phyloP scores from a whole-genome alignment of 2,329 filamentous ascomycete genomes.

The Plectosphaerella plurivora region DNA sequence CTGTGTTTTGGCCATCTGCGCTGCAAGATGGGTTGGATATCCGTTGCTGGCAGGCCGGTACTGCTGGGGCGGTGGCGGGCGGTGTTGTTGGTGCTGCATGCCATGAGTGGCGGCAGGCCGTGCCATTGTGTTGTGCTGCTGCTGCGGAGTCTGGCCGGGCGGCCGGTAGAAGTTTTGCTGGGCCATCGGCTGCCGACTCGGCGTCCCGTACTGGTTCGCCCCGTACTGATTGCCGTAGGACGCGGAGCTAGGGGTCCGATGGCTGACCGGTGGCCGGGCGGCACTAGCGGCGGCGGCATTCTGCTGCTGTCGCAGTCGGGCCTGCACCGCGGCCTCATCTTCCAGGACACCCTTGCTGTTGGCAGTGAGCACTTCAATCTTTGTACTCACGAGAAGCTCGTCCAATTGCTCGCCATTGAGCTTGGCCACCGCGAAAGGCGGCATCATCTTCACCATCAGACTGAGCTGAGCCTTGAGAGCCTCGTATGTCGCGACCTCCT shows the following conservation, averaged over 20 bases:
- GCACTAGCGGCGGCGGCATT: slow-evolving; percentile 15
- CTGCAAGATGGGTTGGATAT: slow-evolving; percentile 40
- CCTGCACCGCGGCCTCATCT: slow-evolving; percentile 66
- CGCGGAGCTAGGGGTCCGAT: slow-evolving; percentile 31
- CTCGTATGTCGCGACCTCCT: slow-evolving; percentile 61
- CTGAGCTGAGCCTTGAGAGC: slow-evolving; percentile 70
- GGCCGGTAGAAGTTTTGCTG: slow-evolving; percentile 41
- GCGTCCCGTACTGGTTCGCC: slow-evolving; percentile 41
- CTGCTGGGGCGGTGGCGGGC: slow-evolving; percentile 30
- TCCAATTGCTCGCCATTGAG: slow-evolving; percentile 82
- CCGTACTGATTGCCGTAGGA: slow-evolving; percentile 39
- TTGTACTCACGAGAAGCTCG: slow-evolving; percentile 76
- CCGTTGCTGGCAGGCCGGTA: slow-evolving; percentile 48
- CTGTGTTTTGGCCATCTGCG: slow-evolving; percentile 47
- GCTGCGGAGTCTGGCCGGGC: slow-evolving; percentile 32
- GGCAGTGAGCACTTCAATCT: slow-evolving; percentile 66
- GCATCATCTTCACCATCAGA: slow-evolving; percentile 69
- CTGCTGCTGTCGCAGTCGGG: slow-evolving; percentile 38
- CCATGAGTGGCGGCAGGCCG: slow-evolving; percentile 24
- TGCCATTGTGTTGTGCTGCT: slow-evolving; percentile 30
- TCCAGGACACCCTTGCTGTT: slow-evolving; percentile 79
- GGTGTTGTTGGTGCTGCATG: slow-evolving; percentile 25
- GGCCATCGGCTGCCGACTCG: slow-evolving; percentile 37
- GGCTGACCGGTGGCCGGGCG: slow-evolving; percentile 25
- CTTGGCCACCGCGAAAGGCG: slow-evolving; percentile 82